These are phyloP conservation scores for Berberis vulgaris DNA, from an alignment of 164 flowering plant species.

Conservation along the genomic window DNA sequence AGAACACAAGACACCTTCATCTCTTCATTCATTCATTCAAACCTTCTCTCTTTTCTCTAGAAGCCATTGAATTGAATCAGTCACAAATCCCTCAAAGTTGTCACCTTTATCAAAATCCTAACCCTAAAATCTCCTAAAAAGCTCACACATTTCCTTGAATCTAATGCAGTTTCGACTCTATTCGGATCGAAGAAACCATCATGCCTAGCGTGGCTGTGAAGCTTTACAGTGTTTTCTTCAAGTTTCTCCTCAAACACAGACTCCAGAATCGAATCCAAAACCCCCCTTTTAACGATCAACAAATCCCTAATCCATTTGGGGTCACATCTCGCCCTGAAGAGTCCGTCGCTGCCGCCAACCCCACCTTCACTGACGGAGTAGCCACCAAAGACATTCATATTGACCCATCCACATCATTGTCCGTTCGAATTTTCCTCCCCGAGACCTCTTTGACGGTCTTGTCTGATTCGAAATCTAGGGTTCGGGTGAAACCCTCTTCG, in stretches of 20 bases:
- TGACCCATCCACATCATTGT: conserved; percentile 50
- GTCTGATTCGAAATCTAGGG: conserved; percentile 5
- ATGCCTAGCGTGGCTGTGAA: conserved; percentile 92
- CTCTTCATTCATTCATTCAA: too few species aligned
- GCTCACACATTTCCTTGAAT: too few species aligned
- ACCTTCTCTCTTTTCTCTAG: too few species aligned
- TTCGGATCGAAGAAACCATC: neutral
- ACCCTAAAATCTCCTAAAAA: too few species aligned
- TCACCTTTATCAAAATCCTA: too few species aligned
- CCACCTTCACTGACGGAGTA: conserved; percentile 78
- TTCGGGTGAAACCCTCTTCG: neutral
- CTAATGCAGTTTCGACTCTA: neutral
- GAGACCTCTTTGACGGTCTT: conserved; percentile 26
- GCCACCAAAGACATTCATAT: conserved; percentile 95
- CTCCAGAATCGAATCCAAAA: conserved; percentile 60
- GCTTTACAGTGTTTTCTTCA: conserved; percentile 85
- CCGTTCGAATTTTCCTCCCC: conserved; percentile 58
- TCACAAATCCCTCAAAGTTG: too few species aligned
- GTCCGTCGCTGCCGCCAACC: conserved; percentile 60
- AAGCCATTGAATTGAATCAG: too few species aligned
- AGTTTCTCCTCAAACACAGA: conserved; percentile 73
- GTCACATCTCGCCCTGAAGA: conserved; percentile 83
- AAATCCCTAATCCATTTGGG: conserved; percentile 37
- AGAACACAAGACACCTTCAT: too few species aligned
- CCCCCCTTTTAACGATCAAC: conserved; percentile 16